Conservation (phyloP, 768 basidiomycete species). For the Rhizopogon sp. region DNA sequence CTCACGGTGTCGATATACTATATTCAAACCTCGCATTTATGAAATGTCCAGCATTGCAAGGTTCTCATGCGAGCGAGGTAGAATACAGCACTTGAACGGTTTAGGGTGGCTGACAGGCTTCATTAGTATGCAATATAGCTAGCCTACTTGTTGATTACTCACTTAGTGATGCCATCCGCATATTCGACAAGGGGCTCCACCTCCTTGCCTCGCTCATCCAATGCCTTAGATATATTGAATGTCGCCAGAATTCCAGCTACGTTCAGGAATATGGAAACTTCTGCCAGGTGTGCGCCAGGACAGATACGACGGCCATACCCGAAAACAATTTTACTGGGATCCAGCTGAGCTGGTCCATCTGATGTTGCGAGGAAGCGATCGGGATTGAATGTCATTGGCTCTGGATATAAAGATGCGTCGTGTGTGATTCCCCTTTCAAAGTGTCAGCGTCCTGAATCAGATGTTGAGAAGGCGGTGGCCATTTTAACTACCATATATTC, state of each 20-base stretch:
- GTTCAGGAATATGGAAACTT: constrained; percentile 31
- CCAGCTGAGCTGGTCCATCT: constrained; percentile 6
- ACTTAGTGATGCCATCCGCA: constrained; percentile 27
- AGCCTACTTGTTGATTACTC: not conserved
- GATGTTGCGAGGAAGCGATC: constrained; percentile 15
- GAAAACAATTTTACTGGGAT: constrained; percentile 7
- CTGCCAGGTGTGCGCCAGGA: constrained; percentile 23
- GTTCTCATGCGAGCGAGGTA: not conserved
- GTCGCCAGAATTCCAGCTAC: constrained; percentile 31
- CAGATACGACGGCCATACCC: constrained; percentile 14
- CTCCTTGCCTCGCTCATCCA: too few species aligned
- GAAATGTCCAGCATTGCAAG: not conserved
- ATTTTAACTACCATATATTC: constrained; percentile 32
- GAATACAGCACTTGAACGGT: constrained; percentile 2
- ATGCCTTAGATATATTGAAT: constrained; percentile 27
- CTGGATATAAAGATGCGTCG: constrained; percentile 12
- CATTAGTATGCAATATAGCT: not conserved
- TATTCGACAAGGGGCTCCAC: constrained; percentile 12
- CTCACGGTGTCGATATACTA: too few species aligned
- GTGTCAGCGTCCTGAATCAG: not conserved
- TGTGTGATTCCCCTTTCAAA: constrained; percentile 15
- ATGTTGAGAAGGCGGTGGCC: not conserved
- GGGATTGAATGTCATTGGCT: constrained; percentile 17
- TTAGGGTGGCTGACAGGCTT: constrained; percentile 1
- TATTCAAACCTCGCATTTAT: not conserved